Evolutionary conservation across 345 rosid species (phyloP), one percentile per base, ranked within the genome.

Genomic region (Adansonia digitata): DNA sequence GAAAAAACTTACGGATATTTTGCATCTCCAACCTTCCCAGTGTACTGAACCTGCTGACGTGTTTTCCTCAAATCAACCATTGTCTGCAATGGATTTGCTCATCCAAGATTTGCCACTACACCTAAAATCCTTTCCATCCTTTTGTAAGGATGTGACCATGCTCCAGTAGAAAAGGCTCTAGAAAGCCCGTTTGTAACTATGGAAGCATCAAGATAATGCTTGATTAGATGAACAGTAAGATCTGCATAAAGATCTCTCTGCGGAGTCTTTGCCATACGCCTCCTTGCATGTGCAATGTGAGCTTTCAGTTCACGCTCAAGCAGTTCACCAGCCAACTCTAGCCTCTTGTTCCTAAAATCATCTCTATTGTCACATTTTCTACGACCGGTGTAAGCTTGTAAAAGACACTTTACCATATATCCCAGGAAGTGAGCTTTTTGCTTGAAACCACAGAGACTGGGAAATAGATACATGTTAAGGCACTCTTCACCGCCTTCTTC

Each of bases 131-230:
- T 90, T 83, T 95, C 99, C 82, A 85, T 89, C 75, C 75, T 86
- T 83, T 87, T 89, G 66, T 74, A 93, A 56, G 96, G 93, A 83
- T 95, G 99, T 20, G 88, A 90, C 99, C 98, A 92, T 24, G 97
- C 96, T 74, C 99, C 99, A 81, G 99, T 93, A 39, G 99, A 93
- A 81, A 95, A 95, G 42, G 99, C 99, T 84, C 99, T 89, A 1
- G 86, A 82, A 31, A 95, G 85, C 53, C 98, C 98, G 82, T 95
- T 93, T 59, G 97, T 89, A 39, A 95, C 82, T 51, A 95, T 90
- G 53, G 97, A 89, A 37, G 97, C 93, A 88, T 95, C 98, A 64
- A 95, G 82, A 81, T 93, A 91, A 73, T 89, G 89, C 68, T 91
- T 97, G 48, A 93, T 82, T 14, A 82, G 91, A 56, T 83, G 89